Evolutionary conservation across 2,329 filamentous ascomycete genomes (phyloP), one percentile per base, ranked within the genome.

Genomic region (Nemania diffusa): DNA sequence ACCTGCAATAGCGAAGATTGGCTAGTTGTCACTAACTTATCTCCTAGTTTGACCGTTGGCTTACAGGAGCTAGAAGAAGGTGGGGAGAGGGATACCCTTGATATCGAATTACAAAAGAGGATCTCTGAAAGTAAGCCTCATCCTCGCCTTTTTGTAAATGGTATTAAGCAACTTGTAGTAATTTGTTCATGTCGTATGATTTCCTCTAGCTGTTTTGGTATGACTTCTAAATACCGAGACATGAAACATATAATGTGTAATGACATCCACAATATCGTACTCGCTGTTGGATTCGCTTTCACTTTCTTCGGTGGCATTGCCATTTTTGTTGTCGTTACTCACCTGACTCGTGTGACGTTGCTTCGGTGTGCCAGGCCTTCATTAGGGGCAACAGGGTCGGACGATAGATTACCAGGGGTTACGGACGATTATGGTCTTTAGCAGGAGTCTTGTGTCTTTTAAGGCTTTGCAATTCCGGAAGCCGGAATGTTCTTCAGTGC

Each of bases 321-420:
- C n/a, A n/a, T n/a, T n/a, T n/a, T n/a, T 44, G 64, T 67, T 1
- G 81, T 76, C 51, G 82, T 81, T 0, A 75, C 74, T 61, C 78
- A 79, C 0, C 77, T 64, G 15, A 17, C 40, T 5, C 40, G 13
- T 15, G 40, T 44, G 9, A 20, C 40, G n/a, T 24, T 42, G 17
- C 29, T 22, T 29, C 52, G 42, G 52, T 27, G 40, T 3, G 52
- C 53, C 26, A 57, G 22, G 46, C 24, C 46, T 34, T 57, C 44
- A n/a, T 63, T 63, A n/a, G 27, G 61, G 44, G 53, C 17, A 63
- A 57, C 53, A 32, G 61, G 11, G 57, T 63, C 29, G 32, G 57
- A 13, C 26, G 53, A 24, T 11, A 63, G 15, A 52, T 20, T 26
- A 13, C 32, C 5, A 24, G 32, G 13, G 51, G 20, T 13, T 8